Percentiles rank a stretch among this genome's conserved stretches.
Evolutionary conservation across 2,329 filamentous ascomycete species (phyloP).

Genomic region (Beauveria sp.): DNA sequence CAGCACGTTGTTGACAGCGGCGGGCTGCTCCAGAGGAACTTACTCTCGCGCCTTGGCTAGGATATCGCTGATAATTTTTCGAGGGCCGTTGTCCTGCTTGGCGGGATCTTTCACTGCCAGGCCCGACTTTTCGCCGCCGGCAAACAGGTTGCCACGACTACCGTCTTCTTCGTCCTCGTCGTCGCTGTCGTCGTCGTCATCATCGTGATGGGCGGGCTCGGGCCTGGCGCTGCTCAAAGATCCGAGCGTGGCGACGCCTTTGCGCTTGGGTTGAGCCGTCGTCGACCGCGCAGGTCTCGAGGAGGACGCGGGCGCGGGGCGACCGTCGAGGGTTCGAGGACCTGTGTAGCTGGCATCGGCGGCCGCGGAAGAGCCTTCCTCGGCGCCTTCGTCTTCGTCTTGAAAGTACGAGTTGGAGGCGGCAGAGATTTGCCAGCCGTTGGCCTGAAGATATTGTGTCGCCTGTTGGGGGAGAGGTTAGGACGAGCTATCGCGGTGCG

Average conservation of each 20-base stretch:
- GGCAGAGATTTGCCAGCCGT: conserved; percentile 57
- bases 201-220: conserved; percentile 33
- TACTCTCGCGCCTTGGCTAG: conserved; percentile 57
- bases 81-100: conserved; percentile 38
- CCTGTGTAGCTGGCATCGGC: conserved; percentile 41
- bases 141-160: conserved; percentile 62
- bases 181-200: conserved; percentile 52
- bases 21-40: conserved; percentile 17
- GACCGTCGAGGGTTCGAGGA: conserved; percentile 55
- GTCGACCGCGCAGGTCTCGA: conserved; percentile 29
- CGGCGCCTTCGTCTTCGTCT: conserved; percentile 42
- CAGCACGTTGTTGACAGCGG: too few species aligned
- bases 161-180: conserved; percentile 50
- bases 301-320: conserved; percentile 42
- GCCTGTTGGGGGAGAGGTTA: conserved; percentile 40
- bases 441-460: conserved; percentile 55
- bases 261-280: conserved; percentile 41
- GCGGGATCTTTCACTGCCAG: conserved; percentile 58
- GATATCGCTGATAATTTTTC: conserved; percentile 55
- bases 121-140: conserved; percentile 78
- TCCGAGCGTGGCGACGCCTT: conserved; percentile 53
- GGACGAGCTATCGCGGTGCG: neutral
- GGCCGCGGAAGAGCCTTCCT: conserved; percentile 35
- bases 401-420: conserved; percentile 58
- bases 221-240: conserved; percentile 40